These are phyloP conservation scores for Aspergillus funiculosus DNA, from an alignment of 495 filamentous ascomycete genomes.

Conservation along the genomic window DNA sequence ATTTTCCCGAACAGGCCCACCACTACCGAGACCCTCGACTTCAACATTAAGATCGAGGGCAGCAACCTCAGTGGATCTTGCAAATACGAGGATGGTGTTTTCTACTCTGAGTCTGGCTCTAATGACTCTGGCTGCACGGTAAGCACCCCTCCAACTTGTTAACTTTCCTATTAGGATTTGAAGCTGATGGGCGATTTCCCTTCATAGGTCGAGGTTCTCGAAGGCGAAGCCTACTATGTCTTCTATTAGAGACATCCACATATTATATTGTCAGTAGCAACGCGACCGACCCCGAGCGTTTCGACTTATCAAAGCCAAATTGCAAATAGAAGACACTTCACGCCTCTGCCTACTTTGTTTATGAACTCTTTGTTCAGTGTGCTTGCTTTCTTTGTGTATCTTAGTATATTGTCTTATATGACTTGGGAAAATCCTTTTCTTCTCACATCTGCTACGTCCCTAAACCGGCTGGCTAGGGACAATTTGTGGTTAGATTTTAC, in stretches of 20 bases:
- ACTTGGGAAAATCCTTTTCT: slow-evolving; percentile 30
- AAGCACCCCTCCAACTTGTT: slow-evolving; percentile 15
- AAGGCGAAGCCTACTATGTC: slow-evolving; percentile 43
- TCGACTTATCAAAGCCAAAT: slow-evolving; percentile 14
- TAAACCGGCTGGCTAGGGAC: slow-evolving; percentile 14
- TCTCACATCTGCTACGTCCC: slow-evolving; percentile 26
- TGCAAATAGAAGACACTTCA: slow-evolving; percentile 19
- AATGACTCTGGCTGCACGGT: slow-evolving; percentile 65
- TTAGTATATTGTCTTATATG: slow-evolving; percentile 36
- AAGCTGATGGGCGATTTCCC: slow-evolving; percentile 13
- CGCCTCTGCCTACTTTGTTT: slow-evolving; percentile 14
- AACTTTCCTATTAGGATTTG: neutral
- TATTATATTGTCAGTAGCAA: neutral
- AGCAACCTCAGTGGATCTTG: slow-evolving; percentile 62
- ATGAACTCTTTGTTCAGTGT: slow-evolving; percentile 16
- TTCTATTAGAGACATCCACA: slow-evolving; percentile 30
- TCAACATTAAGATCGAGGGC: slow-evolving; percentile 64
- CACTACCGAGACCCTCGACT: slow-evolving; percentile 57
- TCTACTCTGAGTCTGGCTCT: slow-evolving; percentile 37
- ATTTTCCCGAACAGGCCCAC: slow-evolving; percentile 70
- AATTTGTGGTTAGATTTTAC: slow-evolving; percentile 25
- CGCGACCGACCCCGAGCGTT: slow-evolving; percentile 8
- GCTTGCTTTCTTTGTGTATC: slow-evolving; percentile 39
- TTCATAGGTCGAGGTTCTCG: slow-evolving; percentile 38
- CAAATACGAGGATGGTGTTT: slow-evolving; percentile 61